These are phyloP conservation scores for Porphyrellus cyaneotinctus DNA, from an alignment of 768 basidiomycete species.

Conservation along the genomic window DNA sequence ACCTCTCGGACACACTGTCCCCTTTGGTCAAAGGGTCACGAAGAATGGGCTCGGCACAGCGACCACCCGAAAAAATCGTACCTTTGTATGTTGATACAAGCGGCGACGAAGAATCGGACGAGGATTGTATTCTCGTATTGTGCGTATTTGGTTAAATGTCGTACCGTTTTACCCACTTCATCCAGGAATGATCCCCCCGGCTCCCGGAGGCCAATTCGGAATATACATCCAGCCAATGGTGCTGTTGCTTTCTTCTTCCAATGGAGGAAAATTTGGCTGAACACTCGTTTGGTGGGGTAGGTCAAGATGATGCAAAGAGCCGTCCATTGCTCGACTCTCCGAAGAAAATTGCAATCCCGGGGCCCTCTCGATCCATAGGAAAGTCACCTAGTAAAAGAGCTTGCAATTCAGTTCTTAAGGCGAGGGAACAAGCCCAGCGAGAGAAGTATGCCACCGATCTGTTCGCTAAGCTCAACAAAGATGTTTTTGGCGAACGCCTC, in stretches of 20 bases:
- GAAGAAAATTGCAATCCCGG: slow-evolving; percentile 4
- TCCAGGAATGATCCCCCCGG: slow-evolving; percentile 46
- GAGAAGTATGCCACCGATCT: slow-evolving; percentile 53
- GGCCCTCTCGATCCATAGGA: background rate
- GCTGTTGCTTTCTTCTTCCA: background rate
- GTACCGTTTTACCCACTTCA: slow-evolving; percentile 1
- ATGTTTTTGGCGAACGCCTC: slow-evolving; percentile 52
- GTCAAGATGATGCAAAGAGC: slow-evolving; percentile 5
- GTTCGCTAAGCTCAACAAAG: slow-evolving; percentile 57
- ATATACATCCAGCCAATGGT: slow-evolving; percentile 7
- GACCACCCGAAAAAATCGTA: background rate
- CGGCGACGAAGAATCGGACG: slow-evolving; percentile 33
- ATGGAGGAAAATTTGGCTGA: background rate
- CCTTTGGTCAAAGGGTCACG: slow-evolving; percentile 17
- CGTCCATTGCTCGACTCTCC: slow-evolving; percentile 9
- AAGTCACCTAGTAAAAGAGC: slow-evolving; percentile 21
- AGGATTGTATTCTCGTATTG: slow-evolving; percentile 39
- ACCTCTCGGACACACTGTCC: slow-evolving; percentile 23
- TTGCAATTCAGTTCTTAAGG: slow-evolving; percentile 29
- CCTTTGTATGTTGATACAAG: slow-evolving; percentile 28
- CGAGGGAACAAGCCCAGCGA: slow-evolving; percentile 42
- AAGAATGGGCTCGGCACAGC: slow-evolving; percentile 7
- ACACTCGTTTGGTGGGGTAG: background rate
- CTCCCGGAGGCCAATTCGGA: slow-evolving; percentile 43
- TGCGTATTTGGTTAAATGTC: slow-evolving; percentile 20